Base-by-base conservation (phyloP, 2,329 filamentous ascomycete genomes). In the Verticillium klebahnii region DNA sequence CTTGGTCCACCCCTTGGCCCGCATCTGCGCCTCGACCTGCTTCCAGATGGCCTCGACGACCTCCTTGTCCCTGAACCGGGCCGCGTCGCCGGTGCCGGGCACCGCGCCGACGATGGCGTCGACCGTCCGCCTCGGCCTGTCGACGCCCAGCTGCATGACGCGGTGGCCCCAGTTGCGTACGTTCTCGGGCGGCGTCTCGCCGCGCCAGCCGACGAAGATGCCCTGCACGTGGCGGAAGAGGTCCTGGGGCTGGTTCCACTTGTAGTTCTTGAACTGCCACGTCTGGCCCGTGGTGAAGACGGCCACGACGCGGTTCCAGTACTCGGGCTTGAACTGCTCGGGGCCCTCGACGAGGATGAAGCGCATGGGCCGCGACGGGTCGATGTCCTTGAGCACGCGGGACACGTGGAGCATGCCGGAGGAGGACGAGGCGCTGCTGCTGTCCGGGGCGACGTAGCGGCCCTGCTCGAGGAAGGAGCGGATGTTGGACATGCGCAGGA, bases 221-320 rank as follows among this genome's bases (percentile, higher is more conserved):
- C 95, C 95, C 15, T 92, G 82, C 2, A 92, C 91, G 71, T 97
- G 91, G 67, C 88, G 87, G 79, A 99, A 99, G 58, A 99, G 82
- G 71, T 98, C 95, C 15, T 88, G 84, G 0, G 95, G 91, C 61
- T 90, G 89, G 68, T 89, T 89, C 92, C 95, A 99, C 77, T 96
- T 97, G 84, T 99, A 99, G 68, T 88, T 91, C 78, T 97, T 97
- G 80, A 99, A 99, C 77, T 99, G 95, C 95, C 95, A 99, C 11
- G 90, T 88, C 78, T 99, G 95, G 37, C 95, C 95, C 0, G 95
- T 99, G 0, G 95, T 99, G 78, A 99, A 98, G 62, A 99, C 93
- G 14, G 91, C 95, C 1, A 97, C 95, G 7, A 99, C 90, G 59
- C 93, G 89, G 70, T 89, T 89, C 95, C 95, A 99, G 80, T 98